Conservation (phyloP, 176 grass and related monocot species). For the Musa schizocarpa region DNA sequence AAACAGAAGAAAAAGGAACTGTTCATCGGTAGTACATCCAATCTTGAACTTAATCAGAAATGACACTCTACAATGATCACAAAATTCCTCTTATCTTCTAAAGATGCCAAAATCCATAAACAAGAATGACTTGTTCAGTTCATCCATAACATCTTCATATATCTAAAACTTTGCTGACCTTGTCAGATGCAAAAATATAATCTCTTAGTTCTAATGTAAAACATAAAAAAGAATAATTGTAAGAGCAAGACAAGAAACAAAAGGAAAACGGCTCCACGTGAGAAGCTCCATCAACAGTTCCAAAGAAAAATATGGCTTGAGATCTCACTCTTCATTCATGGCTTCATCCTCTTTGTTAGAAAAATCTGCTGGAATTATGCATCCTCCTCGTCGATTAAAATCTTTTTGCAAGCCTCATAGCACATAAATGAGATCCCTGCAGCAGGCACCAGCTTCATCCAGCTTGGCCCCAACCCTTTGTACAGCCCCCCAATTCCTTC, state of each 20-base stretch:
- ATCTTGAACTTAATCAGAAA: too few species aligned
- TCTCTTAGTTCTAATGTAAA: too few species aligned
- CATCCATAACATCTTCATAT: neutral
- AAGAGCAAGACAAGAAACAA: neutral
- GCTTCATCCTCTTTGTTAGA: neutral
- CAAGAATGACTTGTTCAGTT: too few species aligned
- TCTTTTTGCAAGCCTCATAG: slow-evolving; percentile 82
- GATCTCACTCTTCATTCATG: neutral
- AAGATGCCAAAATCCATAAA: too few species aligned
- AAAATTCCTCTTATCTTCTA: too few species aligned
- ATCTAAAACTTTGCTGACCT: neutral
- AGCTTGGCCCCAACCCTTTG: slow-evolving; percentile 64
- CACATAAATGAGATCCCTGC: slow-evolving; percentile 93
- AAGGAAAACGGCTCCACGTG: too few species aligned
- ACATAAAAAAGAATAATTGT: too few species aligned
- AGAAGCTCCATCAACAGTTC: neutral
- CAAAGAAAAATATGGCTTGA: neutral
- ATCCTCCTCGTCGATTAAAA: slow-evolving; percentile 37
- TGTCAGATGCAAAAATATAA: too few species aligned
- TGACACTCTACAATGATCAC: too few species aligned
- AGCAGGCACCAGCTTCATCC: slow-evolving; percentile 79
- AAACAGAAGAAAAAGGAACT: neutral
- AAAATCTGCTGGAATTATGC: neutral
- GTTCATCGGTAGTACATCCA: neutral
- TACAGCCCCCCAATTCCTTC: slow-evolving; percentile 65